Evolutionary conservation across 2,329 filamentous ascomycete species (phyloP).

Genomic region (Fusarium agapanthi): DNA sequence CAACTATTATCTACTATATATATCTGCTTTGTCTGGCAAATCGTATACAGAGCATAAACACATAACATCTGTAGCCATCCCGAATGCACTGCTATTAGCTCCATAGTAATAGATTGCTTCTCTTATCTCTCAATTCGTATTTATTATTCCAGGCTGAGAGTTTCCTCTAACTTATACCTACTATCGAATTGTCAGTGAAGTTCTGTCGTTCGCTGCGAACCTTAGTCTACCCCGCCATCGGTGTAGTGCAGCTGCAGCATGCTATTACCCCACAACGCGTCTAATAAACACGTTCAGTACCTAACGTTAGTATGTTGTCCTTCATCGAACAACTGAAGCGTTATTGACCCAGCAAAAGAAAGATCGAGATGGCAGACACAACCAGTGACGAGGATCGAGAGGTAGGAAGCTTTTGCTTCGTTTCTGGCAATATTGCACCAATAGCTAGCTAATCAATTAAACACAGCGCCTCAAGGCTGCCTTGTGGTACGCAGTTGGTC

Average conservation of each 20-base stretch:
- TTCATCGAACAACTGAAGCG: slow-evolving; percentile 3
- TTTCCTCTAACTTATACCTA: not conserved
- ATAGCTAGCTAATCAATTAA: not conserved
- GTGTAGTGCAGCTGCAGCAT: not conserved
- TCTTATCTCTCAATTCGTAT: not conserved
- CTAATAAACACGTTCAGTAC: slow-evolving; percentile 8
- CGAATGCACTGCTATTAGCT: not conserved
- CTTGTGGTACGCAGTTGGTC: slow-evolving; percentile 84
- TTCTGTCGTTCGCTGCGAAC: not conserved
- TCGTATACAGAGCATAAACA: not conserved
- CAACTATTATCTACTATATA: not conserved
- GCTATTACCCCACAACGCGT: slow-evolving; percentile 34
- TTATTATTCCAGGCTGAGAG: not conserved
- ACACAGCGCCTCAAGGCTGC: slow-evolving; percentile 80
- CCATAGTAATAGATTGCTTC: not conserved
- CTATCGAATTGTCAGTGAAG: not conserved
- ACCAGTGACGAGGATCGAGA: slow-evolving; percentile 49
- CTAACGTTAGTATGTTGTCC: not conserved
- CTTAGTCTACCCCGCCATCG: slow-evolving; percentile 23
- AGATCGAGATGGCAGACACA: slow-evolving; percentile 46
- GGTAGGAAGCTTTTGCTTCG: slow-evolving; percentile 35
- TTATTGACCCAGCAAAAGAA: not conserved
- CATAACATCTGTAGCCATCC: not conserved
- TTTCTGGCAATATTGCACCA: too few relatives aligned
- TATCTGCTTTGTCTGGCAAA: not conserved